Conservation (phyloP, 192 early-diverging fungal genomes). For the Backusella parvicylindrica region DNA sequence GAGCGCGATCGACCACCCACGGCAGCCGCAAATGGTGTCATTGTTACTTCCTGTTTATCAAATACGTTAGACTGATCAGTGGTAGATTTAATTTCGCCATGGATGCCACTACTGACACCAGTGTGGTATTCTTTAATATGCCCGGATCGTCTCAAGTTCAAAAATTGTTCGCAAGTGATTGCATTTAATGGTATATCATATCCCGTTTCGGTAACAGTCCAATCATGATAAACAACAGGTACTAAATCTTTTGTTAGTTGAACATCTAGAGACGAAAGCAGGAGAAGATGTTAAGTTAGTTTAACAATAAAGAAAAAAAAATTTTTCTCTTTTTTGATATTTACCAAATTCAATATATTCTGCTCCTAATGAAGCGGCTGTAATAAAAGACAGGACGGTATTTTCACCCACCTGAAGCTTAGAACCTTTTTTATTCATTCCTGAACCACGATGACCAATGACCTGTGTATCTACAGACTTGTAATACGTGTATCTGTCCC, state of each 20-base stretch:
- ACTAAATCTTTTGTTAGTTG: constrained; percentile 88
- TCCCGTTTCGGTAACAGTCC: constrained; percentile 74
- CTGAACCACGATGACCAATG: constrained; percentile 87
- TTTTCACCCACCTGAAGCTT: constrained; percentile 87
- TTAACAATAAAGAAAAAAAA: not conserved
- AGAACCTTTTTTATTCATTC: constrained; percentile 72
- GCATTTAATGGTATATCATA: constrained; percentile 63
- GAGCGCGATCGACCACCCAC: constrained; percentile 40
- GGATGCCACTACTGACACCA: constrained; percentile 23
- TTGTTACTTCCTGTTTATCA: not conserved
- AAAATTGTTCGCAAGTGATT: constrained; percentile 69
- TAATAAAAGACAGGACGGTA: constrained; percentile 80
- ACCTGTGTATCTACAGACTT: constrained; percentile 56
- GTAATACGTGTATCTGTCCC: constrained; percentile 53
- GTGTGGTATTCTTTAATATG: constrained; percentile 37
- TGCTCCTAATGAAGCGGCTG: constrained; percentile 75
- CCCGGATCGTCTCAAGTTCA: constrained; percentile 48
- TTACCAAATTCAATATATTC: constrained; percentile 88
- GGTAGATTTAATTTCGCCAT: constrained; percentile 20
- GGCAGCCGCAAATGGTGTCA: not conserved
- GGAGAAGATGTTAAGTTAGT: not conserved
- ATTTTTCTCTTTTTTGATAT: not conserved
- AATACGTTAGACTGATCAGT: not conserved
- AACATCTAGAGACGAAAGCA: constrained; percentile 72
- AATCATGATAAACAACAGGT: constrained; percentile 93